Conservation (phyloP, 768 basidiomycete species). For the Leccinum subgranulosum region DNA sequence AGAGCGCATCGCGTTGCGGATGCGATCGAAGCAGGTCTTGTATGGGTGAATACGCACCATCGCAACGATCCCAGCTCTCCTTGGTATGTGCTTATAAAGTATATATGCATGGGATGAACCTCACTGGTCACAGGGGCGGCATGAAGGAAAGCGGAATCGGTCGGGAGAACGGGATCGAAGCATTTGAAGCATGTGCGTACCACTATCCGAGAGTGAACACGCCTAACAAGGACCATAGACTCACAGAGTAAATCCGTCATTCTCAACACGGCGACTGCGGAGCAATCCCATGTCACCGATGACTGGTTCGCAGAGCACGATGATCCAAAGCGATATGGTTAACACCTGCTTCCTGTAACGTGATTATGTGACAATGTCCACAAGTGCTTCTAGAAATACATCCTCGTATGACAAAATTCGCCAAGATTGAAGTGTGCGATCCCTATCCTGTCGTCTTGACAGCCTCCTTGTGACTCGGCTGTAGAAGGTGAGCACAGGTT, state of each 20-base stretch:
- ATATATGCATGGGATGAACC: constrained; percentile 3
- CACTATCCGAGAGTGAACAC: neutral
- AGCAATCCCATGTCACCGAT: constrained; percentile 56
- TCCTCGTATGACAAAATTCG: constrained; percentile 2
- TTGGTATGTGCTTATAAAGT: constrained; percentile 46
- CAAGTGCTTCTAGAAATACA: constrained; percentile 15
- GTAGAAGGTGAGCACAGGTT: constrained; percentile 1
- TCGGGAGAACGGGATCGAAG: constrained; percentile 82
- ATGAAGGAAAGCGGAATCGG: constrained; percentile 91
- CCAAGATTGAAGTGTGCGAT: constrained; percentile 1
- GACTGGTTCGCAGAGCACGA: constrained; percentile 75
- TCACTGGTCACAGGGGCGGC: constrained; percentile 60
- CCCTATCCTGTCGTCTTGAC: constrained; percentile 46
- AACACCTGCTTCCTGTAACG: constrained; percentile 15
- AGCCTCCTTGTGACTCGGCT: constrained; percentile 53
- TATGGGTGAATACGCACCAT: constrained; percentile 90
- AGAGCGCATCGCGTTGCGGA: constrained; percentile 73
- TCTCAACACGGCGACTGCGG: constrained; percentile 62
- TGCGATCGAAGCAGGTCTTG: constrained; percentile 68
- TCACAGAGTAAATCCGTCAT: constrained; percentile 83
- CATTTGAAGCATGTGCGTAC: constrained; percentile 68
- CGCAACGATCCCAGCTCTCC: constrained; percentile 88
- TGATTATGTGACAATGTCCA: neutral
- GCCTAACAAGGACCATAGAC: constrained; percentile 42
- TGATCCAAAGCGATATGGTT: constrained; percentile 64